Evolutionary conservation across 2,329 filamentous ascomycete species (phyloP).

Genomic region (Fusarium mundagurra): DNA sequence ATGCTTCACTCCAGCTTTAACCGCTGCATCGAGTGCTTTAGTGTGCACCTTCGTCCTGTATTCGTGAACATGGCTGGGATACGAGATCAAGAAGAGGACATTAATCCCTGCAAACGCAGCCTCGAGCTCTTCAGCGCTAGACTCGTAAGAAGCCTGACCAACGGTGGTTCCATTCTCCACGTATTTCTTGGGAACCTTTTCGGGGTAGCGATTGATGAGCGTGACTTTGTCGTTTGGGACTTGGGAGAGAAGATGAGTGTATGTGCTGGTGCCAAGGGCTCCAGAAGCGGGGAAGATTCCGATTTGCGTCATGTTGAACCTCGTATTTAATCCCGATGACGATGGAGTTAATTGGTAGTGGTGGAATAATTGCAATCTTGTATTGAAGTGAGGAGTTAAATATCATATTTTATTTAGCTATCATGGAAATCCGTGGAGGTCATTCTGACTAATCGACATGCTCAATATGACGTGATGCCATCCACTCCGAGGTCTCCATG

Average conservation of each 20-base stretch:
- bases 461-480: conserved; percentile 21
- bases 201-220: conserved; percentile 18
- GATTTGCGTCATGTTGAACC: conserved; percentile 10
- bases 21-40: conserved; percentile 20
- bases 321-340: neutral
- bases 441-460: conserved; percentile 8
- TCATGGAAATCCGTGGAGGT: conserved; percentile 1
- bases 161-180: neutral
- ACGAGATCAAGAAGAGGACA: conserved; percentile 27
- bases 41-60: conserved; percentile 15
- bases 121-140: neutral
- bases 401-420: neutral
- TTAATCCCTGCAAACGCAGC: neutral
- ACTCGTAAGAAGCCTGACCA: conserved; percentile 28
- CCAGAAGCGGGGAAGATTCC: conserved; percentile 37
- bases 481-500: neutral
- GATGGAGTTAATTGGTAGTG: neutral
- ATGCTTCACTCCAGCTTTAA: conserved; percentile 14
- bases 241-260: conserved; percentile 12
- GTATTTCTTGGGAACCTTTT: conserved; percentile 10
- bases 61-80: conserved; percentile 29
- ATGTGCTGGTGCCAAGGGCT: conserved; percentile 28
- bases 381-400: neutral
- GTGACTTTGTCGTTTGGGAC: conserved; percentile 20
- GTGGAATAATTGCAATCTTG: accelerated